phyloP scores from a whole-genome alignment of 1,284 basidiomycete genomes.

The Takashimella tepidaria region DNA sequence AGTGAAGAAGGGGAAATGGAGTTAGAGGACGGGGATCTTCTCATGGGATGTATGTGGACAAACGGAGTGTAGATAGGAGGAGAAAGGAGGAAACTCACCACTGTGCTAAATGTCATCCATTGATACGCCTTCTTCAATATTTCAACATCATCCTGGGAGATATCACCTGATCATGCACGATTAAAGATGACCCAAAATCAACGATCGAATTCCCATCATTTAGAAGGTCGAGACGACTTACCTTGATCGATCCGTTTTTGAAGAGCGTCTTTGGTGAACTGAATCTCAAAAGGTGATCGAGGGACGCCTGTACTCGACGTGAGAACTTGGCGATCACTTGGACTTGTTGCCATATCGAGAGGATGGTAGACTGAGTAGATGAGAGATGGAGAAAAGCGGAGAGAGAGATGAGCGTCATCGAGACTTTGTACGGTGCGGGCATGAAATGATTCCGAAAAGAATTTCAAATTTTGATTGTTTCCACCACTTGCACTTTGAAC shows the following conservation, averaged over 20 bases:
- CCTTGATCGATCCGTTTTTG: constrained; percentile 25
- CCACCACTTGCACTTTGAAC: too few relatives aligned
- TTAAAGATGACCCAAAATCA: neutral
- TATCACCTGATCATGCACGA: constrained; percentile 24
- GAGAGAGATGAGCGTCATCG: neutral
- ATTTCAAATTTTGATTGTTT: too few relatives aligned
- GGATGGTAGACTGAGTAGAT: neutral
- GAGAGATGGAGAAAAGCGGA: neutral
- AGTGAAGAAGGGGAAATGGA: neutral
- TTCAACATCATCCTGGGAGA: constrained; percentile 31
- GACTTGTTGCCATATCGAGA: neutral
- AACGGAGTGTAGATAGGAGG: neutral
- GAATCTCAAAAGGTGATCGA: constrained; percentile 21
- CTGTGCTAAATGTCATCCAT: constrained; percentile 20
- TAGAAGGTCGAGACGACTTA: constrained; percentile 6
- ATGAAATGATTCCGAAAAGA: too few relatives aligned
- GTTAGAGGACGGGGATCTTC: neutral
- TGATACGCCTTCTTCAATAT: constrained; percentile 28
- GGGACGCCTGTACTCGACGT: constrained; percentile 7
- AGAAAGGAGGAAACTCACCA: constrained; percentile 4
- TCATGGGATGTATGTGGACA: neutral
- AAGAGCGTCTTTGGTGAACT: constrained; percentile 22
- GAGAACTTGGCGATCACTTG: neutral
- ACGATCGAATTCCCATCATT: neutral
- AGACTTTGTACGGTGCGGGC: too few relatives aligned